These are phyloP conservation scores for Teratosphaeria viscida DNA, from an alignment of 2,329 filamentous ascomycete species.

Conservation along the genomic window DNA sequence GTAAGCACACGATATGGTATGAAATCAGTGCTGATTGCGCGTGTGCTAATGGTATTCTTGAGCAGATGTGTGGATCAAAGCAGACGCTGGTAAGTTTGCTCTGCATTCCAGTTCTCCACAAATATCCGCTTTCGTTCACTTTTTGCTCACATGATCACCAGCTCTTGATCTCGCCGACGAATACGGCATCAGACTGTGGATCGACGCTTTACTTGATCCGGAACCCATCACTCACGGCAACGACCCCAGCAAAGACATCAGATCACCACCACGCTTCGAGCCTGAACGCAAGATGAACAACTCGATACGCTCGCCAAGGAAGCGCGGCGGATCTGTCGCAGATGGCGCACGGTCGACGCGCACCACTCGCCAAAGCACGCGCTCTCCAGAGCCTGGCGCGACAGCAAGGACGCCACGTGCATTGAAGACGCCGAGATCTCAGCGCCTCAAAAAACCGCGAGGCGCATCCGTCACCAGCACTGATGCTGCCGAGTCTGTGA, in stretches of 20 bases:
- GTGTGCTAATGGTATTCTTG: neutral
- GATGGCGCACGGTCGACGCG: conserved; percentile 16
- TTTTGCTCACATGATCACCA: conserved; percentile 27
- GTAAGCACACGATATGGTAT: neutral
- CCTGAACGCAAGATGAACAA: conserved; percentile 20
- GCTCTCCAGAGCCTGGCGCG: conserved; percentile 50
- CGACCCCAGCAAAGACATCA: conserved; percentile 55
- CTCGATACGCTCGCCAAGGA: conserved; percentile 15
- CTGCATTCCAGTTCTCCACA: neutral
- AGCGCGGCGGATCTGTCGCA: conserved; percentile 1
- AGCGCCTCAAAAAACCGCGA: conserved; percentile 31
- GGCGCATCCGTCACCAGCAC: conserved; percentile 17
- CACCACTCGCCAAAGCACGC: conserved; percentile 44
- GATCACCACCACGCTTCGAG: conserved; percentile 68
- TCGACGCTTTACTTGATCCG: conserved; percentile 85
- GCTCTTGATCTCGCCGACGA: conserved; percentile 76
- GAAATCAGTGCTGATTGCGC: neutral
- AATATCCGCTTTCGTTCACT: neutral
- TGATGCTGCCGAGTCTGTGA: conserved; percentile 15
- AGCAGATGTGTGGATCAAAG: neutral
- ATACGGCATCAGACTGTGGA: conserved; percentile 78
- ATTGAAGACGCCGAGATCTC: conserved; percentile 44
- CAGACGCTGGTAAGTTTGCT: neutral
- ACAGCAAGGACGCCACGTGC: conserved; percentile 33
- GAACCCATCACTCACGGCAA: conserved; percentile 60